Evolutionary conservation across 768 basidiomycete species (phyloP).

Genomic region (Tulasnella sp.): DNA sequence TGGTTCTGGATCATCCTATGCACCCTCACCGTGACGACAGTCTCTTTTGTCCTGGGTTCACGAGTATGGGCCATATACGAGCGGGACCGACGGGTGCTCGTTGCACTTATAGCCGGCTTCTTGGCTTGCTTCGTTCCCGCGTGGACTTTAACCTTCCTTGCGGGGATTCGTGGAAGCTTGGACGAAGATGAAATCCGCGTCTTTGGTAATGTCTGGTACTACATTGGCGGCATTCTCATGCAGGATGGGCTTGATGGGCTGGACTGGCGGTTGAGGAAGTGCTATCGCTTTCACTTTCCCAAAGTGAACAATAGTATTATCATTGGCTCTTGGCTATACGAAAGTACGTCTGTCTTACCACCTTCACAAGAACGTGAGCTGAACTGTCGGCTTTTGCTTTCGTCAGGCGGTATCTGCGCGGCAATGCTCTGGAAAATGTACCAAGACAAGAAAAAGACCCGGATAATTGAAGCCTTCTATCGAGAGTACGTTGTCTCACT

Average conservation of each 20-base stretch:
- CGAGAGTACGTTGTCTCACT: not conserved
- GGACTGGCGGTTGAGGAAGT: slow-evolving; percentile 7
- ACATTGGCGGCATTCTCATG: not conserved
- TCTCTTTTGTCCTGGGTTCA: not conserved
- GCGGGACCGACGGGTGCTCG: not conserved
- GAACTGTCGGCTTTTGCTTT: not conserved
- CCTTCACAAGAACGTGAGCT: not conserved
- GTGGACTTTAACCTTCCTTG: not conserved
- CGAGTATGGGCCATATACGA: slow-evolving; percentile 19
- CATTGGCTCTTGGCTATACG: not conserved
- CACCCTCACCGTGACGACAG: not conserved
- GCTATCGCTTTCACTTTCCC: not conserved
- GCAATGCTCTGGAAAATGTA: slow-evolving; percentile 4
- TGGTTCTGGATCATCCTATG: not conserved
- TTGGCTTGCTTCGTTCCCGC: slow-evolving; percentile 11
- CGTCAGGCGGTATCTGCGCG: not conserved
- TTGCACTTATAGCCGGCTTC: not conserved
- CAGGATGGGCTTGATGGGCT: not conserved
- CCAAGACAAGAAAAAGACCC: not conserved
- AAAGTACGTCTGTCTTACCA: not conserved
- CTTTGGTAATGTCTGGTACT: not conserved
- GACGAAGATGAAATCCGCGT: not conserved
- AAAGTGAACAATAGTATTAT: not conserved
- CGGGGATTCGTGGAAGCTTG: not conserved
- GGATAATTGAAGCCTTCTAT: not conserved